phyloP scores from a whole-genome alignment of 2,329 filamentous ascomycete genomes.

The Rutstroemia sp. region DNA sequence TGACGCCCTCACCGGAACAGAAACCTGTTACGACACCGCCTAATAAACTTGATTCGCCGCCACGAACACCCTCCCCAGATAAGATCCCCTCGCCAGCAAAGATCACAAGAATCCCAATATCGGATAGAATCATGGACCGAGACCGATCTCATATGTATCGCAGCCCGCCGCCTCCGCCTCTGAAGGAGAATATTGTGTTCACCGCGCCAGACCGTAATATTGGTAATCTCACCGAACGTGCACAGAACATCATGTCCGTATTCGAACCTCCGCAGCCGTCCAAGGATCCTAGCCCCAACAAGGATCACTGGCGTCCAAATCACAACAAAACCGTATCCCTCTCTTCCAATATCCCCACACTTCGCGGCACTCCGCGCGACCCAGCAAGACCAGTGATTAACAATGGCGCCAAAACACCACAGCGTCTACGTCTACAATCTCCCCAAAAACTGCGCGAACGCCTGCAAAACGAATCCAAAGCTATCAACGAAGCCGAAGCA shows the following conservation, averaged over 20 bases:
- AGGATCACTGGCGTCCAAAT: constrained; percentile 25
- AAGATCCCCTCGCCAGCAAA: constrained; percentile 10
- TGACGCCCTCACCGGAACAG: constrained; percentile 25
- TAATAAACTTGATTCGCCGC: constrained; percentile 20
- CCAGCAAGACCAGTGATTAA: constrained; percentile 19
- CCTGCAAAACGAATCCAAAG: constrained; percentile 71
- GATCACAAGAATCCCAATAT: constrained; percentile 23
- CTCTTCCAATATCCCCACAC: constrained; percentile 28
- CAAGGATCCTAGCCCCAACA: constrained; percentile 3
- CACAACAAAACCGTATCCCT: constrained; percentile 24
- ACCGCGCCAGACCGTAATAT: constrained; percentile 12
- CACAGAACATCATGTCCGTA: constrained; percentile 26
- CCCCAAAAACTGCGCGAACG: constrained; percentile 76
- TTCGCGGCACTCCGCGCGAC: constrained; percentile 18
- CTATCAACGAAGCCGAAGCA: constrained; percentile 62
- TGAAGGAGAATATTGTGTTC: constrained; percentile 25
- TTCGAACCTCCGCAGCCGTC: constrained; percentile 17
- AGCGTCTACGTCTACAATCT: constrained; percentile 58
- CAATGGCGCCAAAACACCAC: constrained; percentile 21
- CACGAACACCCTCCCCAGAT: constrained; percentile 27
- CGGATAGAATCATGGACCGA: constrained; percentile 22
- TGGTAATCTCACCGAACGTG: constrained; percentile 25
- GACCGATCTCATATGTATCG: constrained; percentile 19
- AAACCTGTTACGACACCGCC: background rate
- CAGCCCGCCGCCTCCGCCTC: constrained; percentile 19